Conservation (phyloP, 23 red algal genomes). For the Chondrus crispus region DNA sequence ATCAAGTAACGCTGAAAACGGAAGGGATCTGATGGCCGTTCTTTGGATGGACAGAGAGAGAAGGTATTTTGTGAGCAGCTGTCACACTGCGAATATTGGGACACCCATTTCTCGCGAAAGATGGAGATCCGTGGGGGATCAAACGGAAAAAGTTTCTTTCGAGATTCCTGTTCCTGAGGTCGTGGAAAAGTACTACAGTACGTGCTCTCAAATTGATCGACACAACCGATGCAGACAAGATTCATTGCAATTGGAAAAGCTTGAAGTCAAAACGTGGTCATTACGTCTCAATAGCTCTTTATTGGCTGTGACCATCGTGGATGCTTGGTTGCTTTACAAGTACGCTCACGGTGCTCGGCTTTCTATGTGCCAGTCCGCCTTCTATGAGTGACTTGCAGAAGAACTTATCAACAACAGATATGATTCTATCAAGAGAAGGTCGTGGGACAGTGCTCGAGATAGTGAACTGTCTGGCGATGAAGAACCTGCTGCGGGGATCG, state of each 20-base stretch:
- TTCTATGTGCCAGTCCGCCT: not conserved
- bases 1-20: not conserved
- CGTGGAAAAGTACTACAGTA: conserved; percentile 11
- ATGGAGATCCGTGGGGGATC: not conserved
- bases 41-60: not conserved
- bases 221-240: conserved; percentile 39
- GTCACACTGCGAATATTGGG: not conserved
- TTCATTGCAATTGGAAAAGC: not conserved
- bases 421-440: not conserved
- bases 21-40: not conserved
- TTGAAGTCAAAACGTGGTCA: not conserved
- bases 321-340: conserved; percentile 6
- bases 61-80: not conserved
- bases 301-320: not conserved
- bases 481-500: not conserved
- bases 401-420: not conserved
- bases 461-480: not conserved
- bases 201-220: conserved; percentile 38
- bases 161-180: conserved; percentile 2
- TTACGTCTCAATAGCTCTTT: conserved; percentile 20
- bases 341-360: not conserved
- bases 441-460: not conserved
- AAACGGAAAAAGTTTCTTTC: not conserved
- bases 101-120: not conserved
- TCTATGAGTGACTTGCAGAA: conserved; percentile 10